Conservation (phyloP, 192 early-diverging fungal genomes). For the Podochytrium sp. region DNA sequence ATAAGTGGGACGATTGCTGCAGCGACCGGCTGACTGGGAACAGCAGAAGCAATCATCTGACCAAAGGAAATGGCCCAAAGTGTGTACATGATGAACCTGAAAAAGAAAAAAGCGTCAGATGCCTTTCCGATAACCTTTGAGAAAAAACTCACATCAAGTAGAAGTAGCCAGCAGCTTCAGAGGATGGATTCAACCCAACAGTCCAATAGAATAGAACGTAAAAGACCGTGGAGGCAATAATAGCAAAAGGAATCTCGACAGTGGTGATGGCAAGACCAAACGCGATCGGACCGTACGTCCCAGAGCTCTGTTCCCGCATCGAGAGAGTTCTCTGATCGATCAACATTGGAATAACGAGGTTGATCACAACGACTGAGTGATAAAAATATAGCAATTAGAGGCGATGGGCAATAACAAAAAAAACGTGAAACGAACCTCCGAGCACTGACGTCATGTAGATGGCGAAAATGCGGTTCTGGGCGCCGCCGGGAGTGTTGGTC, state of each 20-base stretch:
- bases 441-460: slow-evolving; percentile 76
- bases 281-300: slow-evolving; percentile 71
- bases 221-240: slow-evolving; percentile 63
- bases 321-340: slow-evolving; percentile 69
- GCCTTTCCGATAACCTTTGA: background rate
- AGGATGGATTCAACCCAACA: slow-evolving; percentile 57
- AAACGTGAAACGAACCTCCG: too few species aligned
- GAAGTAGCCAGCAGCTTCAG: slow-evolving; percentile 62
- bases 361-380: slow-evolving; percentile 68
- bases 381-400: too few species aligned
- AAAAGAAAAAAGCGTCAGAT: too few species aligned
- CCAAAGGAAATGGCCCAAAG: slow-evolving; percentile 73
- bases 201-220: slow-evolving; percentile 78
- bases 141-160: slow-evolving; percentile 57
- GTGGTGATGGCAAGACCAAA: slow-evolving; percentile 66
- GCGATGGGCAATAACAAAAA: too few species aligned
- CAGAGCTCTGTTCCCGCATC: slow-evolving; percentile 66
- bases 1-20: slow-evolving; percentile 71
- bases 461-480: slow-evolving; percentile 71
- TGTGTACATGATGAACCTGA: slow-evolving; percentile 44
- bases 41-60: slow-evolving; percentile 69
- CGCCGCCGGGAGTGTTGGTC: slow-evolving; percentile 55
- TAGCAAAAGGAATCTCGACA: slow-evolving; percentile 72
- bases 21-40: slow-evolving; percentile 60
- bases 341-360: slow-evolving; percentile 69